Conservation (phyloP, 2,329 filamentous ascomycete species). For the Atkinsonella hypoxylon region DNA sequence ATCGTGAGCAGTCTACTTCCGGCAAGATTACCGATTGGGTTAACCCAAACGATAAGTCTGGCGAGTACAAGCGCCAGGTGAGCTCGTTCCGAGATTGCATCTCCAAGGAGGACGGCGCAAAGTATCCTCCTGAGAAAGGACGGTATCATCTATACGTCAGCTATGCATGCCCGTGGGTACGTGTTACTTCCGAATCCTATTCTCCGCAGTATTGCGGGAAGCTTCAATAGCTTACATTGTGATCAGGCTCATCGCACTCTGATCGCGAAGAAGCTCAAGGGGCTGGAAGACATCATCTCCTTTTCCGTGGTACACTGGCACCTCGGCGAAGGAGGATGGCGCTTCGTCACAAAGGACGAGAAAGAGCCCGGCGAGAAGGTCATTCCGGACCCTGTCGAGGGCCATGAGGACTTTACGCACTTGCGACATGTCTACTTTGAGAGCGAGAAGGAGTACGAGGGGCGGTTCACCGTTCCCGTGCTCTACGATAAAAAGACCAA, state of each 20-base stretch:
- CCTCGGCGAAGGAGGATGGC: conserved; percentile 63
- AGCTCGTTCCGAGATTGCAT: conserved; percentile 76
- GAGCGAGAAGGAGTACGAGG: conserved; percentile 57
- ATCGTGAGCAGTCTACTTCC: conserved; percentile 3
- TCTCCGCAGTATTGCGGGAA: background rate
- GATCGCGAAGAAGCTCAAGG: conserved; percentile 83
- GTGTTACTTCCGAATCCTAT: conserved; percentile 7
- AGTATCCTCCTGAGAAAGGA: conserved; percentile 75
- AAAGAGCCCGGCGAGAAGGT: conserved; percentile 49
- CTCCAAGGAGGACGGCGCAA: conserved; percentile 55
- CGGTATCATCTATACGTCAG: conserved; percentile 93
- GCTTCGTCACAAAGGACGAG: conserved; percentile 58
- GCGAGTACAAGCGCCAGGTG: conserved; percentile 84
- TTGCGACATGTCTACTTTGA: conserved; percentile 72
- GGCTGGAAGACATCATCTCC: conserved; percentile 71
- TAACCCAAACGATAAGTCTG: conserved; percentile 59
- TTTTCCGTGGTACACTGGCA: conserved; percentile 89
- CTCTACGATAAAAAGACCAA: conserved; percentile 68
- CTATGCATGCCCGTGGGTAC: conserved; percentile 83
- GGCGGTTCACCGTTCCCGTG: conserved; percentile 78
- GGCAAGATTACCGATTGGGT: conserved; percentile 66
- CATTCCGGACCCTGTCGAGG: conserved; percentile 54
- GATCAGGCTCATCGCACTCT: conserved; percentile 65
- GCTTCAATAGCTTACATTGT: background rate
- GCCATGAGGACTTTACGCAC: conserved; percentile 56